These are phyloP conservation scores for Alloteropsis semialata DNA, from an alignment of 176 grass and related monocot genomes.

Conservation along the genomic window DNA sequence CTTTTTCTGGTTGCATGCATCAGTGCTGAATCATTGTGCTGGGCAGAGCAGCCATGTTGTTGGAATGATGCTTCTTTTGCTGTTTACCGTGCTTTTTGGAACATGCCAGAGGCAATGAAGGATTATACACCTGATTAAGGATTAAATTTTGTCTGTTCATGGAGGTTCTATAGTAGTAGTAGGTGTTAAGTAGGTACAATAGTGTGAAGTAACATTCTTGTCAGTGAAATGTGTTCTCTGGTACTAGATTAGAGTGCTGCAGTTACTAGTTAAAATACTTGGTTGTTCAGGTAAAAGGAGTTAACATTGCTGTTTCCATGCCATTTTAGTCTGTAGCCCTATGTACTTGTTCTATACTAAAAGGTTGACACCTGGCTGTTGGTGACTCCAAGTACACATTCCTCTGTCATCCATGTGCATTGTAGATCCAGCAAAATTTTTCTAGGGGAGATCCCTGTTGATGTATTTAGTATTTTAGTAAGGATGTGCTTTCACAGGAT, in stretches of 20 bases:
- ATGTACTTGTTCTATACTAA: neutral
- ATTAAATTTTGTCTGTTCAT: conserved; percentile 1
- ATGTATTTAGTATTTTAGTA: neutral
- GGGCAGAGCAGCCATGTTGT: conserved; percentile 19
- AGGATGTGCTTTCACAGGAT: neutral
- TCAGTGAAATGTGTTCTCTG: neutral
- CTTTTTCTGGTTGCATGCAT: neutral
- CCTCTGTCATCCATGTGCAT: neutral
- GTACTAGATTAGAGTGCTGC: neutral
- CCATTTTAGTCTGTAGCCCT: neutral
- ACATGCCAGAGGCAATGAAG: neutral
- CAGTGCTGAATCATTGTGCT: conserved; percentile 31
- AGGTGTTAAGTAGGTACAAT: neutral
- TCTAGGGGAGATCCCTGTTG: neutral
- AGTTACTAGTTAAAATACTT: neutral
- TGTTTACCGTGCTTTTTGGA: neutral
- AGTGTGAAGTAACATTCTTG: neutral
- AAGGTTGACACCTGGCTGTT: neutral
- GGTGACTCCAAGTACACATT: neutral
- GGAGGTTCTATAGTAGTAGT: neutral
- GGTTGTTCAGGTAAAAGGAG: neutral
- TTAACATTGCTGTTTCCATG: neutral
- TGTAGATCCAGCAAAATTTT: neutral
- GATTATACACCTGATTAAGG: neutral
- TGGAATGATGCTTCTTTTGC: neutral